phyloP scores from a whole-genome alignment of 2,329 filamentous ascomycete genomes.

The Ceratocystis harringtonii region DNA sequence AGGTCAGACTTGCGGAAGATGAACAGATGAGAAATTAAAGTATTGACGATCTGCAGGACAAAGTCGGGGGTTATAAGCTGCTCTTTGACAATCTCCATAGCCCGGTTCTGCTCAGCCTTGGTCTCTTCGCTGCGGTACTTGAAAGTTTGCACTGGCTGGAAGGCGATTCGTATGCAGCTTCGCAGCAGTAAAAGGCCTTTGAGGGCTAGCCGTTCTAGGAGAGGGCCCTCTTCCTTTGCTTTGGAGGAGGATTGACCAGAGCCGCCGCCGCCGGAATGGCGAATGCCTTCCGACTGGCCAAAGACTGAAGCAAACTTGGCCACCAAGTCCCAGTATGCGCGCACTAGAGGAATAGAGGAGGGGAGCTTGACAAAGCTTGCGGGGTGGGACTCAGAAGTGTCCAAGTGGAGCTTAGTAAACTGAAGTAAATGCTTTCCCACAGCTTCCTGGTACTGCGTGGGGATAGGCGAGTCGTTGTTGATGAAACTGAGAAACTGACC shows the following conservation, averaged over 20 bases:
- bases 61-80: slow-evolving; percentile 63
- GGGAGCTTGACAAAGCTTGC: slow-evolving; percentile 72
- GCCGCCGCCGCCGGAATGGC: slow-evolving; percentile 27
- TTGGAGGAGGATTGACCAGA: slow-evolving; percentile 28
- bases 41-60: slow-evolving; percentile 66
- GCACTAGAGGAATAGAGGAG: slow-evolving; percentile 60
- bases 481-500: slow-evolving; percentile 56
- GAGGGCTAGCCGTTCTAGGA: slow-evolving; percentile 65
- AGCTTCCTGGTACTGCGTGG: slow-evolving; percentile 40
- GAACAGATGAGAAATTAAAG: slow-evolving; percentile 76
- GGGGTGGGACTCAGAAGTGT: slow-evolving; percentile 67
- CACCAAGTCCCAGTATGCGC: slow-evolving; percentile 74
- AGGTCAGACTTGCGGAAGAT: slow-evolving; percentile 74
- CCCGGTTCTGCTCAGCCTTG: slow-evolving; percentile 59
- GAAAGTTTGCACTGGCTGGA: slow-evolving; percentile 66
- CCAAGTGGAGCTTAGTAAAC: slow-evolving; percentile 78
- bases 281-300: slow-evolving; percentile 43
- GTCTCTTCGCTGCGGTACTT: slow-evolving; percentile 62
- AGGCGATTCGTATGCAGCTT: slow-evolving; percentile 72
- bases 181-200: slow-evolving; percentile 72
- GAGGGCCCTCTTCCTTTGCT: slow-evolving; percentile 41
- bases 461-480: slow-evolving; percentile 38
- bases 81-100: slow-evolving; percentile 53
- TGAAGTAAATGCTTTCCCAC: slow-evolving; percentile 82
- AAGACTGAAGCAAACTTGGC: slow-evolving; percentile 62